A percentile compares a stretch with the other conserved stretches of the same genome.
Evolutionary conservation across 2,329 filamentous ascomycete genomes (phyloP).

Genomic region (Trichoderma simmonsii): DNA sequence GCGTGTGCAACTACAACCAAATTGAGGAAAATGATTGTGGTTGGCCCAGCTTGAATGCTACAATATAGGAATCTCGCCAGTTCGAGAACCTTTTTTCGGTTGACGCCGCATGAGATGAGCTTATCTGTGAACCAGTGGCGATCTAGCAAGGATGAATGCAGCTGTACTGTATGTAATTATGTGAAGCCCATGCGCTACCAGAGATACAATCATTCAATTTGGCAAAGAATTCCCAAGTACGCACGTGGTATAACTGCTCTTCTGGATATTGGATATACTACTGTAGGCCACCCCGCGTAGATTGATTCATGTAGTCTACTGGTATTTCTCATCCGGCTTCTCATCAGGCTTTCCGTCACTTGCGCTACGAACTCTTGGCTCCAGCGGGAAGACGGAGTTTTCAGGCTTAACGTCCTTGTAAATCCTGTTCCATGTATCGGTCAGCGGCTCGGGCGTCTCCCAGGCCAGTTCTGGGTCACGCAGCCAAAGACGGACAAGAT

Average conservation of each 20-base stretch:
- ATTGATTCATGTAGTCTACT: background rate
- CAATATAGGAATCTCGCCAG: background rate
- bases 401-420: conserved; percentile 52
- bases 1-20: background rate
- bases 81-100: background rate
- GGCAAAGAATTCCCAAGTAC: background rate
- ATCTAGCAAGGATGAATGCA: background rate
- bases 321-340: background rate
- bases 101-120: background rate
- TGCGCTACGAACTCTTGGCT: conserved; percentile 36
- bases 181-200: background rate
- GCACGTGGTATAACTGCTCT: background rate
- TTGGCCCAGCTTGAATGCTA: background rate
- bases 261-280: background rate
- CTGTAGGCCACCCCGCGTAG: background rate
- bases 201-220: background rate
- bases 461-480: conserved; percentile 49
- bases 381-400: conserved; percentile 53
- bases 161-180: background rate
- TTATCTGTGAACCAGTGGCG: background rate
- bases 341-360: background rate
- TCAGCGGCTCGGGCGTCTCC: conserved; percentile 44
- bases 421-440: conserved; percentile 49
- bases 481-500: conserved; percentile 50
- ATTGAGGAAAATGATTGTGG: background rate